Evolutionary conservation across 2,329 filamentous ascomycete genomes (phyloP).

Genomic region (Colletotrichum sp.): DNA sequence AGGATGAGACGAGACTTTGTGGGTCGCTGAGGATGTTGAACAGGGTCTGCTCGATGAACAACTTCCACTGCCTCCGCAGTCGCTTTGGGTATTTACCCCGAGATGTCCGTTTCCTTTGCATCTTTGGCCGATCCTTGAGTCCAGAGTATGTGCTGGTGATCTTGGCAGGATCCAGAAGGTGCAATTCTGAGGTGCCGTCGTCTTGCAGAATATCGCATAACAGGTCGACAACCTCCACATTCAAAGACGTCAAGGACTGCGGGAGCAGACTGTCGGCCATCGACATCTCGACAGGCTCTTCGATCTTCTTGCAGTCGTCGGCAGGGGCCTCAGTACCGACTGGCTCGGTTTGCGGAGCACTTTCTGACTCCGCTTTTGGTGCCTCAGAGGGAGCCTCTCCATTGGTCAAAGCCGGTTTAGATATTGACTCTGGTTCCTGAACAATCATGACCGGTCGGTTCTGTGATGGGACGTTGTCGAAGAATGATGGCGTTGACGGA

Average conservation of each 20-base stretch:
- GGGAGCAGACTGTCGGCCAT: constrained; percentile 48
- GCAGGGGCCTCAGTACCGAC: not conserved
- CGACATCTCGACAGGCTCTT: constrained; percentile 24
- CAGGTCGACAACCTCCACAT: constrained; percentile 62
- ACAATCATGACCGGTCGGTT: constrained; percentile 2
- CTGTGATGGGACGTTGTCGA: constrained; percentile 39
- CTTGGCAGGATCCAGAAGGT: constrained; percentile 43
- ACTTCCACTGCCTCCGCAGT: constrained; percentile 56
- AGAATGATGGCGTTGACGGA: constrained; percentile 39
- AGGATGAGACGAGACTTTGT: constrained; percentile 59
- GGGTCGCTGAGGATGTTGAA: constrained; percentile 68
- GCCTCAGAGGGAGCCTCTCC: not conserved
- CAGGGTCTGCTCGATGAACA: constrained; percentile 68
- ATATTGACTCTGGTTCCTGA: constrained; percentile 10
- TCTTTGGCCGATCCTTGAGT: constrained; percentile 21
- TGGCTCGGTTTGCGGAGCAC: not conserved
- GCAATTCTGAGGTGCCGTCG: constrained; percentile 57
- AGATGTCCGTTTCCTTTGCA: constrained; percentile 37
- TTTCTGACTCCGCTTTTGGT: not conserved
- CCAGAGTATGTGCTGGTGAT: constrained; percentile 12
- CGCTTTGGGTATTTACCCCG: constrained; percentile 28
- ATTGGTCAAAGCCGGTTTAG: not conserved
- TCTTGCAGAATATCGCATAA: constrained; percentile 65
- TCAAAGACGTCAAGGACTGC: constrained; percentile 60
- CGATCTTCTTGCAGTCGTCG: not conserved